Conservation (phyloP, 2,329 filamentous ascomycete genomes). For the Aspergillus brasiliensis region DNA sequence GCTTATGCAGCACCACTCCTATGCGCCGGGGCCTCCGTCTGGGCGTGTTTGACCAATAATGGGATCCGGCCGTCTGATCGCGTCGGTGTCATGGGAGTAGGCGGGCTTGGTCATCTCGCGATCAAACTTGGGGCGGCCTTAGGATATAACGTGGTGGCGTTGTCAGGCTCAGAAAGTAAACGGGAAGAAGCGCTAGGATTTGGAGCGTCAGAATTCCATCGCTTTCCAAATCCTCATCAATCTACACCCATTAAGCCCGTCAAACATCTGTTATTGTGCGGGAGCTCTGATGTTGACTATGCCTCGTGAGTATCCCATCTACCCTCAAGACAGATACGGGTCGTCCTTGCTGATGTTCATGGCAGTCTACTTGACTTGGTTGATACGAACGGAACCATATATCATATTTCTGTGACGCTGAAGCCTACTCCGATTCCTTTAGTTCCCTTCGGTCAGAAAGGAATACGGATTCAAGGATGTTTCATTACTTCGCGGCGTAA, state of each 20-base stretch:
- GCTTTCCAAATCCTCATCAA: not conserved
- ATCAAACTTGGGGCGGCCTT: slow-evolving; percentile 68
- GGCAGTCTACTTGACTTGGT: too few species aligned
- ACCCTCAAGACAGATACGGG: too few species aligned
- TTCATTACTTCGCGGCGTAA: too few species aligned
- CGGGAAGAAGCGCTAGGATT: slow-evolving; percentile 38
- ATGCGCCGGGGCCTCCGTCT: slow-evolving; percentile 42
- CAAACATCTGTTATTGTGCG: slow-evolving; percentile 20
- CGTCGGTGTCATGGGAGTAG: slow-evolving; percentile 69
- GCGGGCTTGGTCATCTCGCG: slow-evolving; percentile 71
- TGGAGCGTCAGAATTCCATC: slow-evolving; percentile 64
- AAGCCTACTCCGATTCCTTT: too few species aligned
- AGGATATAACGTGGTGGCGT: slow-evolving; percentile 55
- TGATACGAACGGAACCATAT: too few species aligned
- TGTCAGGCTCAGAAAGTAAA: slow-evolving; percentile 23
- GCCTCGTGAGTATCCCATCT: slow-evolving; percentile 6
- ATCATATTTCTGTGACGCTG: too few species aligned
- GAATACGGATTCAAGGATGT: too few species aligned
- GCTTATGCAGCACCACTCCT: slow-evolving; percentile 34
- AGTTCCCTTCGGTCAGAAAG: too few species aligned
- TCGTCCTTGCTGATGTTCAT: too few species aligned
- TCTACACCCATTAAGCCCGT: slow-evolving; percentile 9
- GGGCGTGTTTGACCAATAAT: slow-evolving; percentile 62
- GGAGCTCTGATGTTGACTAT: slow-evolving; percentile 12
- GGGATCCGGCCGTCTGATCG: slow-evolving; percentile 64